Evolutionary conservation across 2,329 filamentous ascomycete genomes (phyloP).

Genomic region (Tricladium varicosporioides): DNA sequence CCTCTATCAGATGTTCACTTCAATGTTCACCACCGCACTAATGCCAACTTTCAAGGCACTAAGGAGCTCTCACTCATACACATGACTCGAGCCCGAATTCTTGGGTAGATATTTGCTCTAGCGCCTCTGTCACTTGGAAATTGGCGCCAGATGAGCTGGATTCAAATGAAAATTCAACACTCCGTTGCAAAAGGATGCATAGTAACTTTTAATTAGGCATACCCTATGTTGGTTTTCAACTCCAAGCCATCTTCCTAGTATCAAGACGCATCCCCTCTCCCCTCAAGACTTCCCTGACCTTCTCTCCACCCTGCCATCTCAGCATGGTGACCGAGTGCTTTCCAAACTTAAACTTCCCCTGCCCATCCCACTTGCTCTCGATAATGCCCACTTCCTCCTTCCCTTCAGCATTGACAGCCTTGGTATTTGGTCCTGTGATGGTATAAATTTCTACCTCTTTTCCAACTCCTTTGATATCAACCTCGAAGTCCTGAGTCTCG

Average conservation of each 20-base stretch:
- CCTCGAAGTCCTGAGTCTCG: slow-evolving; percentile 57
- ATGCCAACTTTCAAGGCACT: too few relatives aligned
- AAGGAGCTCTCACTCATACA: too few relatives aligned
- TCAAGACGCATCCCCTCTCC: slow-evolving; percentile 22
- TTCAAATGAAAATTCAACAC: too few relatives aligned
- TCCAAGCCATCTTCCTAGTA: slow-evolving; percentile 32
- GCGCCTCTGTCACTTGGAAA: too few relatives aligned
- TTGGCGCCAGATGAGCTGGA: too few relatives aligned
- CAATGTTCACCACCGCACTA: too few relatives aligned
- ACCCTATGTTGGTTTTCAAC: not conserved
- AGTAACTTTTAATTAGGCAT: too few relatives aligned
- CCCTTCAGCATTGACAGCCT: slow-evolving; percentile 60
- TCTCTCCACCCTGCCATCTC: slow-evolving; percentile 42
- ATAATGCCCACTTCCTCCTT: slow-evolving; percentile 60
- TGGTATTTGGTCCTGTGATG: slow-evolving; percentile 56
- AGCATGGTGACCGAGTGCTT: slow-evolving; percentile 71
- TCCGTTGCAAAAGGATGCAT: too few relatives aligned
- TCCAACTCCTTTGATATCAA: slow-evolving; percentile 56
- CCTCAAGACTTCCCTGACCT: slow-evolving; percentile 26
- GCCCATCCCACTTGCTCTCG: slow-evolving; percentile 62
- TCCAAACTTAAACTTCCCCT: slow-evolving; percentile 61
- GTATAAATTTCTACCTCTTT: slow-evolving; percentile 58
- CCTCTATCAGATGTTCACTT: too few relatives aligned
- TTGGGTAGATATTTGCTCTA: too few relatives aligned
- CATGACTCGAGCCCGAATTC: too few relatives aligned